Conservation (phyloP, 1,139 yeast species). For the Suhomyces yuchorum region DNA sequence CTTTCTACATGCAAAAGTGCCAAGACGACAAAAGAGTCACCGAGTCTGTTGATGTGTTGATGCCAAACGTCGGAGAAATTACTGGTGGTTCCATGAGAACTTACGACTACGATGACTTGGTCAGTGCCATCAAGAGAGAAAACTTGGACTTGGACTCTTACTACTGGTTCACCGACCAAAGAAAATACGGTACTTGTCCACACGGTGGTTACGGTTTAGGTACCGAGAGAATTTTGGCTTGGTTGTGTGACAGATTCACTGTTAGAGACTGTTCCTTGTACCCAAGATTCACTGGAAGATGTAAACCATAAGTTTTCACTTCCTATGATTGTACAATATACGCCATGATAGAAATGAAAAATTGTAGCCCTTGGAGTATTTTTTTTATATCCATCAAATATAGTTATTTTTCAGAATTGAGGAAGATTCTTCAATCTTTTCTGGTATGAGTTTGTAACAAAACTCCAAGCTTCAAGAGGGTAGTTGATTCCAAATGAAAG, state of each 20-base stretch:
- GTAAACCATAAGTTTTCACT: conserved; percentile 65
- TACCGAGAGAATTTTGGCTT: conserved; percentile 95
- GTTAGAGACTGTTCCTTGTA: conserved; percentile 97
- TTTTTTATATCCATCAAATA: no score
- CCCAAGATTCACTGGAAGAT: conserved; percentile 97
- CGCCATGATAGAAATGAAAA: background rate
- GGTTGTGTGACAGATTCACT: conserved; percentile 97
- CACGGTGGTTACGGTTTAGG: conserved; percentile 99
- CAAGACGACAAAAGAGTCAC: conserved; percentile 90
- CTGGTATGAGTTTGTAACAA: no score
- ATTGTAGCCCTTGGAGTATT: background rate
- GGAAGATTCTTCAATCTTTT: no score
- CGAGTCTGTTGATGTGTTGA: conserved; percentile 94
- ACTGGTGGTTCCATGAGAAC: conserved; percentile 99
- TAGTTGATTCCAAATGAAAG: no score
- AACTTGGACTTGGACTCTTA: conserved; percentile 75
- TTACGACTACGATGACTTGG: conserved; percentile 73
- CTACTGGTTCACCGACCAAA: conserved; percentile 95
- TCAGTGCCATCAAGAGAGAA: conserved; percentile 92
- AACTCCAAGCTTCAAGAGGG: no score
- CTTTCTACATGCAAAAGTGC: conserved; percentile 96
- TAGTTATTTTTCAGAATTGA: no score
- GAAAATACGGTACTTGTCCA: conserved; percentile 96
- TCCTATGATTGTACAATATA: background rate
- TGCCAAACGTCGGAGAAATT: conserved; percentile 98